Conservation (phyloP, 768 basidiomycete species). For the Suillus americanus region DNA sequence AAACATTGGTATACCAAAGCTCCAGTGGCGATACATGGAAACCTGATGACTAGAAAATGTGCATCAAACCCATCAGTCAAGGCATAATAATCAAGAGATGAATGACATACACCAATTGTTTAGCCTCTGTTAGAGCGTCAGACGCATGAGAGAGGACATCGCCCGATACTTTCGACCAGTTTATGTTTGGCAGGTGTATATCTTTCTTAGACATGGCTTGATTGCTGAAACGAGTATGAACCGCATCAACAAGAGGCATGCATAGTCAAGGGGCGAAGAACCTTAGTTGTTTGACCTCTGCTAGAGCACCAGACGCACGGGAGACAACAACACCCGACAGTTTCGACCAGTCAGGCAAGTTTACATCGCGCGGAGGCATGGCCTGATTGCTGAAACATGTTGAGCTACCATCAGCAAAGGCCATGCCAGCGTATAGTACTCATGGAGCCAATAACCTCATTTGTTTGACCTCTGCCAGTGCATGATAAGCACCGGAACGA, state of each 20-base stretch:
- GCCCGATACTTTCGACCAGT: background rate
- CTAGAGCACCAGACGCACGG: background rate
- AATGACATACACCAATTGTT: background rate
- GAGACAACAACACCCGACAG: background rate
- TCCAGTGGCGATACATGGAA: background rate
- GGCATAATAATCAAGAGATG: background rate
- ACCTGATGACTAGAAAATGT: background rate
- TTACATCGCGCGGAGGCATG: background rate
- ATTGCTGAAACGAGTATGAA: background rate
- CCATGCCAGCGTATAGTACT: background rate
- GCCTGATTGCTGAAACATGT: background rate
- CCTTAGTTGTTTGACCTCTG: background rate
- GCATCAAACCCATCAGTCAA: background rate
- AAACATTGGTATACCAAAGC: background rate
- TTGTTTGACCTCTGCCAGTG: background rate
- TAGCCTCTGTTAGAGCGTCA: background rate
- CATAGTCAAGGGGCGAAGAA: background rate
- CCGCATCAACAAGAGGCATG: background rate
- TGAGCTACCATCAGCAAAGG: background rate
- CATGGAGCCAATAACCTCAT: background rate
- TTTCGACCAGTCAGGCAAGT: background rate
- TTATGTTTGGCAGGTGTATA: background rate
- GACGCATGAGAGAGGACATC: background rate
- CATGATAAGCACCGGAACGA: background rate
- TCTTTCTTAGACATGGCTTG: background rate